Base-by-base conservation (phyloP, 257 asterid species). In the Capsicum rhomboideum region DNA sequence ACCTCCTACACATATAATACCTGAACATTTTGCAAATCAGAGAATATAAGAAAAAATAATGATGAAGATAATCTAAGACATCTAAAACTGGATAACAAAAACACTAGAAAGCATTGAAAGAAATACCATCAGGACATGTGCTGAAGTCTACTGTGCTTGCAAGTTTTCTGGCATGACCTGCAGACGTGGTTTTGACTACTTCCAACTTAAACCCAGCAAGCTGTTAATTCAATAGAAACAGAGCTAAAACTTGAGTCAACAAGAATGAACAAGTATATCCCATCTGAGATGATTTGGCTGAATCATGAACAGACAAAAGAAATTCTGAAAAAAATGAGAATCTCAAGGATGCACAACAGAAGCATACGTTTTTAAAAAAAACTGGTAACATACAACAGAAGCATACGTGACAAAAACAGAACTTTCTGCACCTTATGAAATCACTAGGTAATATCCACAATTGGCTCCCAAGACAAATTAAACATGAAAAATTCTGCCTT, bases 1-100 rank as follows among this genome's bases (percentile, higher is more conserved):
- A 78, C 99, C 98, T 75, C 99, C 99, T 77, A 97, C 99, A 80
- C 99, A 97, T 88, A 97, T 95, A 85, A 97, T 95, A 86, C 99
- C 99, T 97, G 94, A 61, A 87, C 83, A 16, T 75, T 83, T 21
- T 64, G 82, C 49, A 86, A 49, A 83, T 46, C 69, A 82, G 77
- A 67, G 37, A 67, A 53, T 17, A 58, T 78, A 28, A 82, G 61
- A 72, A 17, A 82, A 77, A 49, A 11, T 5, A 58, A 71, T 53
- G 23, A 77, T 14, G 68, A 83, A 87, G 58, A 79, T 83, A 44
- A 59, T 82, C 61, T 84, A 58, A 85, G 72, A 64, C 78, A 80
- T 56, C 68, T 72, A 37, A 79, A 37, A 68, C 81, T 79, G 58
- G 18, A 64, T 12, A 86, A 86, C 69, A 82, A 59, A 84, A 46